Conservation (phyloP, 2,329 filamentous ascomycete genomes). For the Ambrosiella beaveri region DNA sequence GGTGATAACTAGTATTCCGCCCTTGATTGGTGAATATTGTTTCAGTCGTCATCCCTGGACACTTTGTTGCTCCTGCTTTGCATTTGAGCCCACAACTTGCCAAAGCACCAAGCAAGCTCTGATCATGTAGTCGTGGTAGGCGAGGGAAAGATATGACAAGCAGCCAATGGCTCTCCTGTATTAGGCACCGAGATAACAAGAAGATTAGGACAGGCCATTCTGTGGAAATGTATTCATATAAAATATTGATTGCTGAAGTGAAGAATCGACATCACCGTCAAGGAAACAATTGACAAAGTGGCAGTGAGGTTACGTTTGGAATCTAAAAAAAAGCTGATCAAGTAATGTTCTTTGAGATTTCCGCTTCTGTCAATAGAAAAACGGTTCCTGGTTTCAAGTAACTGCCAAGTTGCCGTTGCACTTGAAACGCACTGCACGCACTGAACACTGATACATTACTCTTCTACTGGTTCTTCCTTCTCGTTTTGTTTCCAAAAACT, state of each 20-base stretch:
- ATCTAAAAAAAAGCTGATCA: too few relatives aligned
- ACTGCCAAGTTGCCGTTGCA: not conserved
- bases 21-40: not conserved
- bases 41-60: not conserved
- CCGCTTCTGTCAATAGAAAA: not conserved
- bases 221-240: too few relatives aligned
- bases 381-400: constrained; percentile 5
- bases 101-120: not conserved
- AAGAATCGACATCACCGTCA: too few relatives aligned
- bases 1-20: not conserved
- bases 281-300: too few relatives aligned
- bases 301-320: too few relatives aligned
- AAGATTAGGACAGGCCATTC: too few relatives aligned
- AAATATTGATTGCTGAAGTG: too few relatives aligned
- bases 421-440: not conserved
- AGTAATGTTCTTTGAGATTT: not conserved
- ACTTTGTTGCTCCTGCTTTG: not conserved
- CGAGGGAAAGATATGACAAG: too few relatives aligned
- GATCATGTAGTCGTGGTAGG: too few relatives aligned
- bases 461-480: not conserved
- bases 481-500: not conserved
- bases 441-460: constrained; percentile 1
- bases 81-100: not conserved
- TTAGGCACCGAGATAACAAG: too few relatives aligned
- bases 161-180: too few relatives aligned